These are phyloP conservation scores for Endothia cerciana DNA, from an alignment of 2,329 filamentous ascomycete genomes.

Conservation along the genomic window DNA sequence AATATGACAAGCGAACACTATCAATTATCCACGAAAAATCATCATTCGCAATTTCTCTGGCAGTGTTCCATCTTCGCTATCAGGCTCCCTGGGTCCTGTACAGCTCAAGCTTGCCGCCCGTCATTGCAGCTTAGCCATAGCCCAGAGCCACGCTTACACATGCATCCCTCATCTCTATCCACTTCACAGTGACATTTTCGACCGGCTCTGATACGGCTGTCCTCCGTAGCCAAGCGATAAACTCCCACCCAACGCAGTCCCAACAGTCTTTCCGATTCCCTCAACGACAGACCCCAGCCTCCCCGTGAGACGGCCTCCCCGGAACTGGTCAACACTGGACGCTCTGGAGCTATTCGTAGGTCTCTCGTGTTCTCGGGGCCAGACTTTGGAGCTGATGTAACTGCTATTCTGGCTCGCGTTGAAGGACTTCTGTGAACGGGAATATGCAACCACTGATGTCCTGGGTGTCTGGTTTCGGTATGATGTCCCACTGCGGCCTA, in stretches of 20 bases:
- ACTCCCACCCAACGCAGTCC: background rate
- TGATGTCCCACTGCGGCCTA: too few species aligned
- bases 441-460: too few species aligned
- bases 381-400: too few species aligned
- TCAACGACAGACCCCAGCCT: constrained; percentile 15
- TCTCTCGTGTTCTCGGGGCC: too few species aligned
- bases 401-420: too few species aligned
- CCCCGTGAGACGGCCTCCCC: background rate
- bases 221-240: constrained; percentile 10
- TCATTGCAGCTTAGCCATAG: background rate
- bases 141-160: background rate
- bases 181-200: constrained; percentile 1
- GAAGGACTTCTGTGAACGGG: too few species aligned
- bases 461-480: too few species aligned
- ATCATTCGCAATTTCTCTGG: background rate
- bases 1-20: background rate
- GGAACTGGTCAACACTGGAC: background rate
- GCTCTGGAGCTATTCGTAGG: background rate
- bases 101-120: background rate
- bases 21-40: background rate
- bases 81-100: background rate
- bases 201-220: background rate
- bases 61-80: background rate
- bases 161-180: background rate
- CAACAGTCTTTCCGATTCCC: constrained; percentile 6